phyloP scores from a whole-genome alignment of 352 stramenopile species.

The Peronospora farinosa region DNA sequence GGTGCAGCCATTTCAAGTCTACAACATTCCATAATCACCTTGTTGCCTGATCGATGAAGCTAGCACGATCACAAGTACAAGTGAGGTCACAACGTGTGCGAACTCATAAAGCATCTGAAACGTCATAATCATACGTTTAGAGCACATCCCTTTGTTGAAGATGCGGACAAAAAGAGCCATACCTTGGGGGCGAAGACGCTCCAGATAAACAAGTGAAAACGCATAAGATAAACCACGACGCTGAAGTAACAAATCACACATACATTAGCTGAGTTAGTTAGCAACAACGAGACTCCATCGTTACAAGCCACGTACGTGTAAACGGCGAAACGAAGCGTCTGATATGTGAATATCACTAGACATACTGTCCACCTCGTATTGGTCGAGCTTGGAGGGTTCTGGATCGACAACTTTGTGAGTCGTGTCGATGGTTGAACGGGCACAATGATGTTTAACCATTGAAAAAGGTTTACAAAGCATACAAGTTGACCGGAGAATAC shows the following conservation, averaged over 20 bases:
- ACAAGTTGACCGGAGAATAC: slow-evolving; percentile 73
- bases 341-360: slow-evolving; percentile 43
- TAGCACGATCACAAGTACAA: slow-evolving; percentile 23
- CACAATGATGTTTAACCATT: slow-evolving; percentile 30
- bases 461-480: slow-evolving; percentile 38
- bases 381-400: not conserved
- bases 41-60: slow-evolving; percentile 1
- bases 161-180: not conserved
- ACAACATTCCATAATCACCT: not conserved
- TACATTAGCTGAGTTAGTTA: slow-evolving; percentile 6
- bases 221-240: slow-evolving; percentile 81
- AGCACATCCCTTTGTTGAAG: not conserved
- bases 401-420: not conserved
- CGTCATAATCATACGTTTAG: slow-evolving; percentile 4
- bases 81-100: slow-evolving; percentile 36
- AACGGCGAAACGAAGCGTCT: slow-evolving; percentile 52
- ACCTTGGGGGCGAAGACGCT: slow-evolving; percentile 88
- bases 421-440: slow-evolving; percentile 1
- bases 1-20: not conserved
- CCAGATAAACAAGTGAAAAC: slow-evolving; percentile 89
- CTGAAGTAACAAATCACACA: slow-evolving; percentile 22
- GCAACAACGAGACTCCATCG: not conserved
- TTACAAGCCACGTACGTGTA: slow-evolving; percentile 43
- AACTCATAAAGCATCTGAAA: slow-evolving; percentile 77
- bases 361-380: slow-evolving; percentile 12